phyloP scores from a whole-genome alignment of 202 grass and related monocot genomes.

The Setaria italica region DNA sequence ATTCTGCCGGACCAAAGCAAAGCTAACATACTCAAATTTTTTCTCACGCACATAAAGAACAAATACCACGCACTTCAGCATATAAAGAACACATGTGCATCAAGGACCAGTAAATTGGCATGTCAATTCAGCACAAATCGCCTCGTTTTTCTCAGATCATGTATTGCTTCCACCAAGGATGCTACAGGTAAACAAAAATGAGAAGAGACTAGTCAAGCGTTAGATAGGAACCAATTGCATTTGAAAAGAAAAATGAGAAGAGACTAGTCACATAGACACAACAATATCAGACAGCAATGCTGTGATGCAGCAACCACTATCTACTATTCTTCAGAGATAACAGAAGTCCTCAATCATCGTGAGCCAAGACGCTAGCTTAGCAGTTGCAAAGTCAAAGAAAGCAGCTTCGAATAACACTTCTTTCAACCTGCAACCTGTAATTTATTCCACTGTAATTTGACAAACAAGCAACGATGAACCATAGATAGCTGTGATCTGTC shows the following conservation, averaged over 20 bases:
- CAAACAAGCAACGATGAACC: slow-evolving; percentile 2
- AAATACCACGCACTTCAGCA: too few species aligned
- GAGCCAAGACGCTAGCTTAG: slow-evolving; percentile 23
- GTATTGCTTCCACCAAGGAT: too few species aligned
- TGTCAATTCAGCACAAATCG: too few species aligned
- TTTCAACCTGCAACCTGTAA: slow-evolving; percentile 28
- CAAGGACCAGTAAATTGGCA: too few species aligned
- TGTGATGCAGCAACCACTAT: slow-evolving; percentile 44
- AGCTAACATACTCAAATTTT: too few species aligned
- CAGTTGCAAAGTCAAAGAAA: slow-evolving; percentile 36
- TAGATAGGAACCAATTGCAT: slow-evolving; percentile 11
- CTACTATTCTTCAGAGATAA: slow-evolving; percentile 8
- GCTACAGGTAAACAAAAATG: too few species aligned
- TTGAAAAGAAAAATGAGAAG: slow-evolving; percentile 18
- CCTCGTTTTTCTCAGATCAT: too few species aligned
- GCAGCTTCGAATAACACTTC: slow-evolving; percentile 22
- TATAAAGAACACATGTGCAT: too few species aligned
- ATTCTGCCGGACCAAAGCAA: too few species aligned
- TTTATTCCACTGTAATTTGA: background rate
- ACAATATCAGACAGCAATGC: slow-evolving; percentile 30
- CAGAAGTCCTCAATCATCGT: background rate
- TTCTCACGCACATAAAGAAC: too few species aligned
- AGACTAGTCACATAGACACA: background rate
- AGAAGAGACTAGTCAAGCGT: background rate
- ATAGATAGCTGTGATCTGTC: background rate